Percentiles rank a stretch among this genome's conserved stretches.
phyloP scores from a whole-genome alignment of 257 asterid species.

The Ajuga chamaepitys region DNA sequence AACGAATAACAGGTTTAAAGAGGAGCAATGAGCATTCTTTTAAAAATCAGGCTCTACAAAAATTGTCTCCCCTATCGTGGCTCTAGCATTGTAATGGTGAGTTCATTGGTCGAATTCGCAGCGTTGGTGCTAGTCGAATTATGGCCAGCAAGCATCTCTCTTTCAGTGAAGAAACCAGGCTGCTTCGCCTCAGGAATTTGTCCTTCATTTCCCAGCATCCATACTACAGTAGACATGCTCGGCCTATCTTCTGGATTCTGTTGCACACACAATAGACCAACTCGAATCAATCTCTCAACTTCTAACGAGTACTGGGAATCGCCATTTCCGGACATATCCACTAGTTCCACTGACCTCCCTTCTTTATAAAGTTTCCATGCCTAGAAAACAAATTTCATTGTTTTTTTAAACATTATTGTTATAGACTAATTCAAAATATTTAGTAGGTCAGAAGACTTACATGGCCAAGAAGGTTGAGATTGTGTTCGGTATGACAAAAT shows the following conservation, averaged over 20 bases:
- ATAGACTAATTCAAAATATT: no score
- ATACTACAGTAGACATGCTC: slow-evolving; percentile 18
- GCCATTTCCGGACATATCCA: neutral
- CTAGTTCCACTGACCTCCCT: slow-evolving; percentile 14
- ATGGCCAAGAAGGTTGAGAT: slow-evolving; percentile 23
- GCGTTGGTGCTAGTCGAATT: neutral
- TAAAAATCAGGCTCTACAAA: no score
- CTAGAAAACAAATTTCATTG: neutral
- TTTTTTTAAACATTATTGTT: neutral
- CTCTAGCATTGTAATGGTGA: slow-evolving; percentile 8
- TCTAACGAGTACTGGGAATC: neutral
- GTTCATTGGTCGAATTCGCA: neutral
- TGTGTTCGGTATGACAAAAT: slow-evolving; percentile 4
- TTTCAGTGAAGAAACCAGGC: slow-evolving; percentile 22
- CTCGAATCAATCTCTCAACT: slow-evolving; percentile 6
- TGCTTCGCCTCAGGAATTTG: slow-evolving; percentile 18
- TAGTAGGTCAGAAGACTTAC: neutral
- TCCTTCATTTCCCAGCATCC: slow-evolving; percentile 20
- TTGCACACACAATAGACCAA: slow-evolving; percentile 19
- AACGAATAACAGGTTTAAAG: no score
- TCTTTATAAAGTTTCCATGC: slow-evolving; percentile 17
- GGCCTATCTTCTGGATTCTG: slow-evolving; percentile 23
- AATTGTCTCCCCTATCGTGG: slow-evolving; percentile 4
- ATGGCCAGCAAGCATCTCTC: neutral
- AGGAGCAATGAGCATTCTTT: no score